Percentiles rank a stretch among this genome's conserved stretches.
Evolutionary conservation across 2,329 filamentous ascomycete genomes (phyloP).

Genomic region (Colletotrichum higginsianum): DNA sequence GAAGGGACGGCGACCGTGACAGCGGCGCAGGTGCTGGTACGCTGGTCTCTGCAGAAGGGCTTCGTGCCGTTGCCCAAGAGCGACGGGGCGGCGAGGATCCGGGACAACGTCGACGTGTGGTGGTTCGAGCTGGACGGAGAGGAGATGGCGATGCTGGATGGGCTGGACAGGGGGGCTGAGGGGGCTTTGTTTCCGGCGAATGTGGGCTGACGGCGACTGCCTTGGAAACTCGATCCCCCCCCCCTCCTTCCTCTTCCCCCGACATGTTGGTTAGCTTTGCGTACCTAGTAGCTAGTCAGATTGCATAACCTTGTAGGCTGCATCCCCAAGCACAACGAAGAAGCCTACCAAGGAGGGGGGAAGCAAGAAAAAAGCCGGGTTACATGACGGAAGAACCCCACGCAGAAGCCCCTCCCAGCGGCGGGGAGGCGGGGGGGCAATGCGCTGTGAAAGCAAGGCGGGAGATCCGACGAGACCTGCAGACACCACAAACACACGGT

Average conservation of each 20-base stretch:
- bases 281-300: no score
- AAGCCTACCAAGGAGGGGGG: background rate
- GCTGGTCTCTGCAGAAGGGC: constrained; percentile 79
- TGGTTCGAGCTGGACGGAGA: constrained; percentile 69
- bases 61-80: constrained; percentile 80
- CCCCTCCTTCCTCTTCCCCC: no score
- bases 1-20: constrained; percentile 70
- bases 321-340: constrained; percentile 5
- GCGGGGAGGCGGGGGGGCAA: background rate
- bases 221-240: background rate
- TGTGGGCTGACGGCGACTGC: constrained; percentile 35
- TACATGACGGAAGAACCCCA: constrained; percentile 32
- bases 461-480: constrained; percentile 28
- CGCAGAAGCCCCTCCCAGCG: constrained; percentile 10
- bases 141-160: constrained; percentile 66
- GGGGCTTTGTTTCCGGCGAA: constrained; percentile 53
- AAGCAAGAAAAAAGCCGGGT: constrained; percentile 3
- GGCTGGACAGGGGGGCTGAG: constrained; percentile 47
- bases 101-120: constrained; percentile 73
- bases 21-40: constrained; percentile 76
- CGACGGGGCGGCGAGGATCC: constrained; percentile 70
- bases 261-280: no score
- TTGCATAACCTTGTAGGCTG: no score
- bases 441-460: constrained; percentile 11
- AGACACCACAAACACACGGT: no score